Evolutionary conservation across 345 rosid species (phyloP).

Genomic region (Bruguiera parviflora): DNA sequence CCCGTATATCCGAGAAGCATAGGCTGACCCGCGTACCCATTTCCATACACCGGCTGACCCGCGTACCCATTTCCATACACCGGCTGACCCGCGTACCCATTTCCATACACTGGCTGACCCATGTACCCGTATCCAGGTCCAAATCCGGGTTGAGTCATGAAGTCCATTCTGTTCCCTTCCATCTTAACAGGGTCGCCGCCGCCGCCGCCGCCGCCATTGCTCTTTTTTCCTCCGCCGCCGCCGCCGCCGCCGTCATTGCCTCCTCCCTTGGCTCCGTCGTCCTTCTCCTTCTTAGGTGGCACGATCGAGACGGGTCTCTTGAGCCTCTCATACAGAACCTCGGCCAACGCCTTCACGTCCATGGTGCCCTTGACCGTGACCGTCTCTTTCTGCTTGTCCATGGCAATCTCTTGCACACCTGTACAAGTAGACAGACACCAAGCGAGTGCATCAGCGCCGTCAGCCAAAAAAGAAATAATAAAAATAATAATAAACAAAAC

Average conservation of each 20-base stretch:
- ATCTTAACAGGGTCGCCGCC: slow-evolving; percentile 18
- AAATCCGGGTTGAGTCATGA: slow-evolving; percentile 33
- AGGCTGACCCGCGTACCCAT: slow-evolving; percentile 14
- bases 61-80: slow-evolving; percentile 11
- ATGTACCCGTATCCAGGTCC: slow-evolving; percentile 12
- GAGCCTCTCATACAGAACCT: slow-evolving; percentile 47
- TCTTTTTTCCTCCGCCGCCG: slow-evolving; percentile 10
- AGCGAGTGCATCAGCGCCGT: not conserved
- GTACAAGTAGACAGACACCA: not conserved
- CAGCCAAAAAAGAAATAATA: not conserved
- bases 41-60: slow-evolving; percentile 13
- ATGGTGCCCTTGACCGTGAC: slow-evolving; percentile 69
- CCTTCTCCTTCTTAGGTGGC: slow-evolving; percentile 66
- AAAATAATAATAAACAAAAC: not conserved
- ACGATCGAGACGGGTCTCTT: slow-evolving; percentile 54
- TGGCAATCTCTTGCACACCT: slow-evolving; percentile 53
- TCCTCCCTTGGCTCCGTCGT: slow-evolving; percentile 2
- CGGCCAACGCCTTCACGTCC: slow-evolving; percentile 56
- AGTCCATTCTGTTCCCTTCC: slow-evolving; percentile 40
- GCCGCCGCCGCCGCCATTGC: slow-evolving; percentile 23
- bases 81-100: slow-evolving; percentile 20
- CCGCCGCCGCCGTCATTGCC: slow-evolving; percentile 17
- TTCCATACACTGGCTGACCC: slow-evolving; percentile 15
- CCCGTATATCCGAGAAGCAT: slow-evolving; percentile 6
- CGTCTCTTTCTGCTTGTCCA: slow-evolving; percentile 57